Evolutionary conservation across 768 basidiomycete genomes (phyloP).

Genomic region (Ramaria sp.): DNA sequence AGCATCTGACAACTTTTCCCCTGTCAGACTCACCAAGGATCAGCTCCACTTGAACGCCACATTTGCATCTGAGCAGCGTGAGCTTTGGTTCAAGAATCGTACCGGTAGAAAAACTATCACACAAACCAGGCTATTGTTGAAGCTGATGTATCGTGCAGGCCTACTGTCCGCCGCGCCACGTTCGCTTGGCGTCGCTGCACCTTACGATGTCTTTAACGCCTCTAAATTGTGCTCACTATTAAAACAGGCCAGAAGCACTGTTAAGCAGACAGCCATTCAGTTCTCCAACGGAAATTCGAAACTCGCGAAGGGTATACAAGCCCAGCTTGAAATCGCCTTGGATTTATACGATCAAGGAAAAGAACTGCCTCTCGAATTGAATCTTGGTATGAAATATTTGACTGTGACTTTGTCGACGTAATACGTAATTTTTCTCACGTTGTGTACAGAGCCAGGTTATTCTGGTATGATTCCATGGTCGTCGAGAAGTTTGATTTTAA

Average conservation of each 20-base stretch:
- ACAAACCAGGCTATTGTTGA: neutral
- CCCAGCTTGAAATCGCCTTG: slow-evolving; percentile 4
- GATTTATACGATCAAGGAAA: slow-evolving; percentile 5
- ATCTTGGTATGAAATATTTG: neutral
- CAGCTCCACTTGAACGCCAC: slow-evolving; percentile 2
- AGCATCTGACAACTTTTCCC: neutral
- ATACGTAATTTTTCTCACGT: neutral
- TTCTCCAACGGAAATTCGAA: slow-evolving; percentile 9
- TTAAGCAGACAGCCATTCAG: neutral
- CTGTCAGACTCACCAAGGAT: slow-evolving; percentile 3
- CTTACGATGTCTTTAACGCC: slow-evolving; percentile 2
- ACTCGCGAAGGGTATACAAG: slow-evolving; percentile 9
- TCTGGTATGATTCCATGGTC: neutral
- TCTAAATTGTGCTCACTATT: slow-evolving; percentile 1
- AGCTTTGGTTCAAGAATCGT: slow-evolving; percentile 10
- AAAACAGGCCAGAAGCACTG: neutral
- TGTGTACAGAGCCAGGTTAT: slow-evolving; percentile 7
- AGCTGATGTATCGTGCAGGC: neutral
- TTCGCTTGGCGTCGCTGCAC: slow-evolving; percentile 7
- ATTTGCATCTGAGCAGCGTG: slow-evolving; percentile 6
- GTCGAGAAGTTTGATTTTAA: too few species aligned
- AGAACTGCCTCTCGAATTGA: slow-evolving; percentile 7
- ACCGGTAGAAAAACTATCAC: neutral
- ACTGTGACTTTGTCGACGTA: neutral
- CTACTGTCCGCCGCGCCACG: slow-evolving; percentile 7